Base-by-base conservation (phyloP, 2,329 filamentous ascomycete genomes). In the Fusarium pseudoanthophilum region DNA sequence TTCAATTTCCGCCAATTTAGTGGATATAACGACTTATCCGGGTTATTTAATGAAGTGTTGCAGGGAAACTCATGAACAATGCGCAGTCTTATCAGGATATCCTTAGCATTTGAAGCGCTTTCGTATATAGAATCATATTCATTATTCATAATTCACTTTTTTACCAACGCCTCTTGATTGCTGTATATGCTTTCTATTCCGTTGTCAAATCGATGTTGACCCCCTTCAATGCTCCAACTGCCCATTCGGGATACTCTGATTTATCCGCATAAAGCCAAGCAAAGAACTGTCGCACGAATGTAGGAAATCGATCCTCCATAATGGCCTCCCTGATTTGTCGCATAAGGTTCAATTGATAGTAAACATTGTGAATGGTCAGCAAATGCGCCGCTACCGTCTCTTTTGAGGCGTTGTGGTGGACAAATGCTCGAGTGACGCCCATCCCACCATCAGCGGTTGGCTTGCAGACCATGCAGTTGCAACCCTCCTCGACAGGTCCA, bases 301-400 rank as follows among this genome's bases (percentile, higher is more conserved):
- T 88, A 4, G 96, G 95, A 80, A 92, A 98, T 58, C 86, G 83
- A 79, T 97, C 95, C 69, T 92, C 92, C 13, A 97, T 84, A 71
- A 98, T 94, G 21, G 96, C 91, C 71, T 93, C 86, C 67, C 95
- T 88, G 18, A 91, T 89, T 68, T 89, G 85, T 26, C 87, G 85
- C 95, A 98, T 98, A 76, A 99, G 84, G 68, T 92, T 88, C 60
- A 99, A 86, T 80, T 97, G 90, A 79, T 97, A 97, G 84, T 95
- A 94, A 32, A 99, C 94, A 79, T 99, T 99, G 82, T 99, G 96
- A 79, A 98, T 94, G 2, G 94, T 97, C 61, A 99, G 85, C 30
- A 94, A 85, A 80, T 90, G 87, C 21, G 97, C 96, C 13, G 95
- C 94, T 4, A 94, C 95, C 1, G 96, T 99, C 85, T 99, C 96